A percentile compares a stretch with the other conserved stretches of the same genome.
Conservation (phyloP, 2,329 filamentous ascomycete species). For the Phialophora verrucosa region DNA sequence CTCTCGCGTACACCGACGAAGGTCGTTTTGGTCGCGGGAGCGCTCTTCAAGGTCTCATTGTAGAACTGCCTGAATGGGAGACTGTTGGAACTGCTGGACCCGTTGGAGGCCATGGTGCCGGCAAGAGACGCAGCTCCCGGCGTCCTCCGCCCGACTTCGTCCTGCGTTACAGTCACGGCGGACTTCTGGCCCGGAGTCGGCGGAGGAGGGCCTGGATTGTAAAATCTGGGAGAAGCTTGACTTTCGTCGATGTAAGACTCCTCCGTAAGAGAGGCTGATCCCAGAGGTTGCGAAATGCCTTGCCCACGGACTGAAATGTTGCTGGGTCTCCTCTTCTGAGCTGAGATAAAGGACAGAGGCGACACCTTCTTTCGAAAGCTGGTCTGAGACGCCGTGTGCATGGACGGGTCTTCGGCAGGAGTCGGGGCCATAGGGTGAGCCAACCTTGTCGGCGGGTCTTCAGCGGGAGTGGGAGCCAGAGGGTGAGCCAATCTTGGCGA, state of each 20-base stretch:
- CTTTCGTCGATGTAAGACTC: slow-evolving; percentile 56
- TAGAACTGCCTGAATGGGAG: slow-evolving; percentile 54
- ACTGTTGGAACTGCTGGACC: slow-evolving; percentile 43
- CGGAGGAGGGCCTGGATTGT: slow-evolving; percentile 63
- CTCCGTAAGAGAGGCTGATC: slow-evolving; percentile 52
- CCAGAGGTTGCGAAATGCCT: slow-evolving; percentile 62
- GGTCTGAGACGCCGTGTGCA: slow-evolving; percentile 35
- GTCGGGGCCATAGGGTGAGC: slow-evolving; percentile 34
- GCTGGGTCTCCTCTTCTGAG: slow-evolving; percentile 53
- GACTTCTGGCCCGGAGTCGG: slow-evolving; percentile 50
- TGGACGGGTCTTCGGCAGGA: slow-evolving; percentile 23
- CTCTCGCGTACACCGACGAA: slow-evolving; percentile 52
- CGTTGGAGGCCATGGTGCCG: slow-evolving; percentile 22
- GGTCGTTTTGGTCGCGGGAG: slow-evolving; percentile 56
- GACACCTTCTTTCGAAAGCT: slow-evolving; percentile 49
- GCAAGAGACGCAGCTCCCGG: slow-evolving; percentile 17
- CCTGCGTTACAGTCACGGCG: slow-evolving; percentile 5
- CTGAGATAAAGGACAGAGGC: slow-evolving; percentile 50
- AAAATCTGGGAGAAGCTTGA: slow-evolving; percentile 63
- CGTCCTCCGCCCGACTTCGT: slow-evolving; percentile 22
- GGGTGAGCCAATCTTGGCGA: slow-evolving; percentile 28
- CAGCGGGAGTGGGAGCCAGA: slow-evolving; percentile 30
- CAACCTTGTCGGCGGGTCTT: slow-evolving; percentile 23
- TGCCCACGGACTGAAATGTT: slow-evolving; percentile 58
- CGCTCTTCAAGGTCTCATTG: slow-evolving; percentile 47